Evolutionary conservation across 148 eudicot genomes (phyloP).

Genomic region (Amaranthus cruentus): DNA sequence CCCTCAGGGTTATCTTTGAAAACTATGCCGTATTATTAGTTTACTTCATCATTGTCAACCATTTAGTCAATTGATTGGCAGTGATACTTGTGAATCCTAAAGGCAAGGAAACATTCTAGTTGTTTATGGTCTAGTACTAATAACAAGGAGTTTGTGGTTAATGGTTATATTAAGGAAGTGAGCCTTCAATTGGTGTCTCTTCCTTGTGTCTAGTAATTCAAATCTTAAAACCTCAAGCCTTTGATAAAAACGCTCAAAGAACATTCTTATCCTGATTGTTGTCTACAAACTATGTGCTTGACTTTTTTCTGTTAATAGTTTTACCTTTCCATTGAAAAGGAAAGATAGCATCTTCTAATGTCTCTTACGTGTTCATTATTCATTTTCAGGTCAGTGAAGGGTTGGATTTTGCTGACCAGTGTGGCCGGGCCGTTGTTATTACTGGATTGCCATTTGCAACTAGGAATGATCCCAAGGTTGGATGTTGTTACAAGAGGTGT

Average conservation of each 20-base stretch:
- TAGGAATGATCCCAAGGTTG: conserved; percentile 86
- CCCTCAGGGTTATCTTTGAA: too few relatives aligned
- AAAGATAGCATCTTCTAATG: background rate
- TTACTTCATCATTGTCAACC: too few relatives aligned
- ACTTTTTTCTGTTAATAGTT: background rate
- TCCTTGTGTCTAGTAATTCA: too few relatives aligned
- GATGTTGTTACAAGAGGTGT: background rate
- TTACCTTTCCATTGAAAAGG: background rate
- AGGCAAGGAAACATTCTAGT: too few relatives aligned
- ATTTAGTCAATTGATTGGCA: too few relatives aligned
- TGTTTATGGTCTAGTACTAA: too few relatives aligned
- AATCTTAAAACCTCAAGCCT: background rate
- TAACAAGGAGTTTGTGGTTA: too few relatives aligned
- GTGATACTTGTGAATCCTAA: too few relatives aligned
- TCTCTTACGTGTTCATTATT: conserved; percentile 1
- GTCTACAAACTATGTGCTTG: background rate
- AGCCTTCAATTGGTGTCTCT: too few relatives aligned
- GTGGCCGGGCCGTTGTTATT: conserved; percentile 89
- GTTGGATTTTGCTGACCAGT: conserved; percentile 91
- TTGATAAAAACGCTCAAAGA: background rate
- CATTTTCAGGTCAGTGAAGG: conserved; percentile 88
- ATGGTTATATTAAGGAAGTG: too few relatives aligned
- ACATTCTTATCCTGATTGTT: background rate
- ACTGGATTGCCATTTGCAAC: conserved; percentile 92
- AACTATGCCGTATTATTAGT: too few relatives aligned